Evolutionary conservation across 1,284 basidiomycete species (phyloP), one percentile per base, ranked within the genome.

Genomic region (Cutaneotrichosporon sp.): DNA sequence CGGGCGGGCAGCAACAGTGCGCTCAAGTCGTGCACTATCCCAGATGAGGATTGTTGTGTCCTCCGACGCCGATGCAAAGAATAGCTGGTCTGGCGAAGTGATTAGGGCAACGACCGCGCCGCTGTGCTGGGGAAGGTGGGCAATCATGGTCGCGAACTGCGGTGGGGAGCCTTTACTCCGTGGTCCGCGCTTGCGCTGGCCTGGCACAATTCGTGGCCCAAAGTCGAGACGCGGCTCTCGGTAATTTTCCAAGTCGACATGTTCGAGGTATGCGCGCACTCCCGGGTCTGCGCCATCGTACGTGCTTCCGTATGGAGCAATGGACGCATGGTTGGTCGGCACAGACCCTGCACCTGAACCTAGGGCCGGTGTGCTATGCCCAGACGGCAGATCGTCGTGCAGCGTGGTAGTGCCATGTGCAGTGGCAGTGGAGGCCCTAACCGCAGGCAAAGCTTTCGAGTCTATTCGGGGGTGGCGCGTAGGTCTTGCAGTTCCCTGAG

Each of bases 11-110:
- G 79, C 77, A 2, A 81, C 86, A 62, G 86, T 89, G 57, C 87
- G 81, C 64, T 90, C 88, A 32, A 90, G 73, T 9, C 86, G 79
- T 6, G 85, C 82, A 0, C 86, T 82, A 65, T 90, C 88, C 88
- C 88, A 90, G 6, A 90, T 79, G 67, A 88, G 87, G 57, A 93
- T 81, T 0, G 84, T 86, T 60, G 85, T 84, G 66, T 96, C 91
- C 59, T 88, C 84, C 1, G 90, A 93, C 0, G 85, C 82, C 0
- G 92, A 88, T 1, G 90, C 86, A 64, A 98, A 97, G 78, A 97
- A 99, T 60, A 85, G 76, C 60, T 96, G 90, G 68, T 98, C 96
- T 0, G 92, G 90, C 1, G 94, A 87, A 10, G 94, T 88, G 0
- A 86, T 86, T 16, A 98, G 78, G 2, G 84, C 81, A 1, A 86